Base-by-base conservation (phyloP, 345 rosid genomes). In the Linum lewisii region DNA sequence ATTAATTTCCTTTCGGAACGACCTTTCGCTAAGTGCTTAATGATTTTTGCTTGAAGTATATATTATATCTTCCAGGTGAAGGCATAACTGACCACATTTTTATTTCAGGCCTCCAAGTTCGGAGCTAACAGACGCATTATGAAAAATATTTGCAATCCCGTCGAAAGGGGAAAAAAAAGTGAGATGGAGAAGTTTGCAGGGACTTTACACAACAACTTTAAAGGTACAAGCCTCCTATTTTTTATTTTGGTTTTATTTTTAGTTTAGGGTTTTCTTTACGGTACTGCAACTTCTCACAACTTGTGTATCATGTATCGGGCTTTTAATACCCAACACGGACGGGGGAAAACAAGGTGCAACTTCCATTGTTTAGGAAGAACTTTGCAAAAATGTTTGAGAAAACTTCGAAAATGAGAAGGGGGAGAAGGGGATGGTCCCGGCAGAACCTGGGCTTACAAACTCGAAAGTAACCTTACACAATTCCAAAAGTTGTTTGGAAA, bases 371-470 rank as follows among this genome's bases (percentile, higher is more conserved):
- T 93, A 68, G 99, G 99, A 97, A 93, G 68, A 93, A 93, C 61
- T 93, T 93, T 56, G 95, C 99, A 8, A 89, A 89, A 71, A 93
- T 93, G 97, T 93, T 89, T 52, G 95, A 93, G 73, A 93, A 25
- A 82, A 75, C 77, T 89, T 77, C 69, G 95, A 93, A 77, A 85
- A 93, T 73, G 97, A 93, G 57, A 89, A 85, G 73, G 90, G 94
- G 54, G 95, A 87, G 79, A 89, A 71, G 75, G 81, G 74, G 38
- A 87, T 81, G 95, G 95, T 77, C n/a, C 69, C 89, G 99, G 99
- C 99, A 93, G 80, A 93, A 93, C 99, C 18, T 93, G 97, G 99
- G 99, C 95, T n/a, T 93, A 85, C 69, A 89, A 85, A 87, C 97
- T 29, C 77, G 97, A 60, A 85, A 86, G 57, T 86, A 89, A 82